phyloP scores from a whole-genome alignment of 441 rosid genomes.

The Erysimum cheiri region DNA sequence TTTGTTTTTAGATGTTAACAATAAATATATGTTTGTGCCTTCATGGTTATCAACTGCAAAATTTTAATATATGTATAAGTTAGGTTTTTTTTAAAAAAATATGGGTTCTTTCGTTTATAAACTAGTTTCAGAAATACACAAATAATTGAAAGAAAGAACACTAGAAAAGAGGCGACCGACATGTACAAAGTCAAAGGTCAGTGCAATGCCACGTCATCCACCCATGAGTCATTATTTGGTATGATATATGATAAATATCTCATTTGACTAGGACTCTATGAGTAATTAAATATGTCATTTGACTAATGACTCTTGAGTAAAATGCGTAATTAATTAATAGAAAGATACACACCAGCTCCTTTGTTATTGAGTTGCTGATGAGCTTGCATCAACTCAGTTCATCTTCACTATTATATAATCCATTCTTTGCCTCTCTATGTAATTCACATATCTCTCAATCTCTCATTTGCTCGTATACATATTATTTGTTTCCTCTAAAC shows the following conservation, averaged over 20 bases:
- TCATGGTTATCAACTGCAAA: too few species aligned
- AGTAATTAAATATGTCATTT: not conserved
- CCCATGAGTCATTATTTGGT: not conserved
- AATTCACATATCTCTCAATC: not conserved
- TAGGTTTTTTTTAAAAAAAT: not conserved
- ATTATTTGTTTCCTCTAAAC: not conserved
- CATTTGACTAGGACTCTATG: not conserved
- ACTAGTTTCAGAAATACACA: too few species aligned
- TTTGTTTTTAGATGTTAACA: too few species aligned
- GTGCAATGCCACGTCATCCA: not conserved
- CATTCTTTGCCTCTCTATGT: constrained; percentile 1
- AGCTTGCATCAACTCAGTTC: not conserved
- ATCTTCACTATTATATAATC: not conserved
- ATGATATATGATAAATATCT: not conserved
- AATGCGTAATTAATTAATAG: not conserved
- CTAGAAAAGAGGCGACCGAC: not conserved
- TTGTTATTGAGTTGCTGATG: not conserved
- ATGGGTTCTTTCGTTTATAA: not conserved
- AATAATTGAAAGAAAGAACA: not conserved
- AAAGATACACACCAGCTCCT: not conserved
- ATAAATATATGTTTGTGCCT: too few species aligned
- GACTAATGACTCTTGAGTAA: not conserved
- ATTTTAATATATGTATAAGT: not conserved
- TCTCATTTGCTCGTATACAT: not conserved
- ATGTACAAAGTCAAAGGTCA: not conserved